Evolutionary conservation across 108 stramenopile genomes (phyloP).

Genomic region (Halocafeteria seosinensis): DNA sequence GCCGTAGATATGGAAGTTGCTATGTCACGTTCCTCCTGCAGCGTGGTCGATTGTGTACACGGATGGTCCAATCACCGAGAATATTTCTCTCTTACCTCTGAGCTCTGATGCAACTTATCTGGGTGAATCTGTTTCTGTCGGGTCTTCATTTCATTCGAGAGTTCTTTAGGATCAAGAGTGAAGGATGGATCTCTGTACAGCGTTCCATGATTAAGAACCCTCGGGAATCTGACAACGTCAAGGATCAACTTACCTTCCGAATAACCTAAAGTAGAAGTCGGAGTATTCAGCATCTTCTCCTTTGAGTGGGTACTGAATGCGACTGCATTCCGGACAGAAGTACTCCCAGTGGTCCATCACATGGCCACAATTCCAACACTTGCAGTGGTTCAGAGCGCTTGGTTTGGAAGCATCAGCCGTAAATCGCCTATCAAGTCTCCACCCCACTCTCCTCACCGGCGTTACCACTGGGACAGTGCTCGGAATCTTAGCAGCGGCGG

Average conservation of each 20-base stretch:
- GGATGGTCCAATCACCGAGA: neutral
- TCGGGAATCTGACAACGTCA: neutral
- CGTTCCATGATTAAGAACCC: neutral
- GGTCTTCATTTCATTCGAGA: neutral
- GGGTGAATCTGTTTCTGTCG: neutral
- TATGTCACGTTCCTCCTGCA: neutral
- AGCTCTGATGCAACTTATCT: neutral
- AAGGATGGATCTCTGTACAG: neutral
- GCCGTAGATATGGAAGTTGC: neutral
- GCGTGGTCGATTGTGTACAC: neutral
- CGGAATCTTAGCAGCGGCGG: too few species aligned
- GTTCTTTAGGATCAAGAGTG: neutral
- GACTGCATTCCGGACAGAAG: neutral
- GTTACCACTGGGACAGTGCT: too few species aligned
- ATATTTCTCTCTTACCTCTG: neutral
- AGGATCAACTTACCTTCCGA: neutral
- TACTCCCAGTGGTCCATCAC: neutral
- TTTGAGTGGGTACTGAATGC: neutral
- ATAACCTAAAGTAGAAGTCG: neutral
- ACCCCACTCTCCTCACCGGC: too few species aligned
- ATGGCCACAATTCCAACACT: neutral
- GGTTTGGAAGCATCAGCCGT: too few species aligned
- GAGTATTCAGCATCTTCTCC: too few species aligned
- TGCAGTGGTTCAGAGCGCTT: neutral
- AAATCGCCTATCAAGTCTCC: too few species aligned